Conservation (phyloP, 805 yeast species). For the Allodekkera sacchari region DNA sequence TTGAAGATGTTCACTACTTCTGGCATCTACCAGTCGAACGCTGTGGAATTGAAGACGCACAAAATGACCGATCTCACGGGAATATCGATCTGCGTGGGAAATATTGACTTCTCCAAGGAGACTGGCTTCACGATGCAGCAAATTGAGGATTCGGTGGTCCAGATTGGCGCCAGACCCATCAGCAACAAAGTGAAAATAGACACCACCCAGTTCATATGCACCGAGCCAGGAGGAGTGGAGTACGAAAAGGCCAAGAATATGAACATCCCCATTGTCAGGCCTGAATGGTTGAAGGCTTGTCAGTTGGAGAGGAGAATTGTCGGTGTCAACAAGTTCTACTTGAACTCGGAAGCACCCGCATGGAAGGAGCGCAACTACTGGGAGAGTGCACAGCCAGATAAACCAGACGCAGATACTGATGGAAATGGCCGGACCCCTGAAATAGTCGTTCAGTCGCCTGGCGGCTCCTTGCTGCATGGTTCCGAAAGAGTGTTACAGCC, state of each 20-base stretch:
- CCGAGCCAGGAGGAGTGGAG: slow-evolving; percentile 55
- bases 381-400: slow-evolving; percentile 8
- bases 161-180: slow-evolving; percentile 79
- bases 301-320: slow-evolving; percentile 81
- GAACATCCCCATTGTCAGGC: slow-evolving; percentile 90
- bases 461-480: too few species aligned
- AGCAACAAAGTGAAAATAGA: slow-evolving; percentile 73
- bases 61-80: slow-evolving; percentile 95
- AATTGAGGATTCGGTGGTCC: slow-evolving; percentile 49
- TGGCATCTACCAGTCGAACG: slow-evolving; percentile 69
- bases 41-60: slow-evolving; percentile 69
- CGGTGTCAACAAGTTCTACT: slow-evolving; percentile 83
- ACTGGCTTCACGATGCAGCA: slow-evolving; percentile 40
- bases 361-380: slow-evolving; percentile 39
- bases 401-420: slow-evolving; percentile 1
- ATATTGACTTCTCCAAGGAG: slow-evolving; percentile 47
- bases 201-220: slow-evolving; percentile 88
- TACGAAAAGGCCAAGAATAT: slow-evolving; percentile 71
- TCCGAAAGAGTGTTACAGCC: slow-evolving; percentile 3
- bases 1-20: slow-evolving; percentile 82
- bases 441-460: too few species aligned
- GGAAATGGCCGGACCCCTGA: too few species aligned
- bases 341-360: slow-evolving; percentile 41
- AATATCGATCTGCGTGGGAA: slow-evolving; percentile 84
- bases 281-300: slow-evolving; percentile 96